A percentile compares a stretch with the other conserved stretches of the same genome.
phyloP scores from a whole-genome alignment of 169 alveolate genomes.

The Plasmodium inui region DNA sequence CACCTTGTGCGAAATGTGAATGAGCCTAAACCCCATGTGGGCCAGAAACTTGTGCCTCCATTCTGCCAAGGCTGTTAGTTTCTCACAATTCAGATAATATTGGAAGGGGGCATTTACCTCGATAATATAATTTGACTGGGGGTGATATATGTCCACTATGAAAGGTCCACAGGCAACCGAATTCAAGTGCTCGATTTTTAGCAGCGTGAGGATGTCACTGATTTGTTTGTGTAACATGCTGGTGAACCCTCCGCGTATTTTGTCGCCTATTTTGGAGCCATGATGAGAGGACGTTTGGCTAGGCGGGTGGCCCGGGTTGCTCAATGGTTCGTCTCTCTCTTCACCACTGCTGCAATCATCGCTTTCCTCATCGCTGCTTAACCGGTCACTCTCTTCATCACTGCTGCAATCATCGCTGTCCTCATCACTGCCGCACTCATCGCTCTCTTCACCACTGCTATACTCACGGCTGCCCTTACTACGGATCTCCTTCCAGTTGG shows the following conservation, averaged over 20 bases:
- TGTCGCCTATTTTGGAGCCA: constrained; percentile 17
- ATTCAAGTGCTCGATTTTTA: constrained; percentile 56
- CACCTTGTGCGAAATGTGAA: constrained; percentile 81
- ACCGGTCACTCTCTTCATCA: neutral
- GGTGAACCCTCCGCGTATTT: constrained; percentile 70
- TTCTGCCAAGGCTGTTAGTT: constrained; percentile 50
- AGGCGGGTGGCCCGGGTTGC: neutral
- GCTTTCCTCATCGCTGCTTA: neutral
- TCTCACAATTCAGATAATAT: constrained; percentile 51
- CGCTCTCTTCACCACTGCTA: neutral
- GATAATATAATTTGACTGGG: constrained; percentile 51
- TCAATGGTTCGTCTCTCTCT: neutral
- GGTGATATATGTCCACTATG: constrained; percentile 67
- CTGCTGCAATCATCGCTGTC: neutral
- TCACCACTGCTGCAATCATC: neutral
- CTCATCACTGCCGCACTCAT: neutral
- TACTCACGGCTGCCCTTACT: neutral
- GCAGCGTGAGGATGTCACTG: constrained; percentile 24
- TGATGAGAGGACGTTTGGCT: neutral
- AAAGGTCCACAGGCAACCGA: constrained; percentile 68
- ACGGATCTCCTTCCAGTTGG: constrained; percentile 42
- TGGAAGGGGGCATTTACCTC: constrained; percentile 72
- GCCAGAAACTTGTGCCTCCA: constrained; percentile 84
- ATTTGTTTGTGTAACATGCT: constrained; percentile 60
- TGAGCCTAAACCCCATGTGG: constrained; percentile 83